Evolutionary conservation across 805 yeast genomes (phyloP).

Genomic region (Wickerhamomyces silvicola): DNA sequence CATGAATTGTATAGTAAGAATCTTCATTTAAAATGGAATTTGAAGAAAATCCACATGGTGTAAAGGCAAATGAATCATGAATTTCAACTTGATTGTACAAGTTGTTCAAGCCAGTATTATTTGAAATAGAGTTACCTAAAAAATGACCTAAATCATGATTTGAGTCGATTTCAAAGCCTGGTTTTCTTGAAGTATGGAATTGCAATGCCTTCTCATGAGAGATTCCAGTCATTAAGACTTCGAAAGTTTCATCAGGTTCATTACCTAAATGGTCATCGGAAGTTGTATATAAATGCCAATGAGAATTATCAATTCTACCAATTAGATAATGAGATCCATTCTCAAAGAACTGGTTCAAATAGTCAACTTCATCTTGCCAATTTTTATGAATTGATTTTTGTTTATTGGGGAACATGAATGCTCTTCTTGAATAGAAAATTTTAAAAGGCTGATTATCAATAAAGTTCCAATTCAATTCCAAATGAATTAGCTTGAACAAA

Average conservation of each 20-base stretch:
- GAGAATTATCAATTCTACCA: slow-evolving; percentile 75
- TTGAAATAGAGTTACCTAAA: slow-evolving; percentile 65
- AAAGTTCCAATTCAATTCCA: slow-evolving; percentile 37
- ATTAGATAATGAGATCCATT: slow-evolving; percentile 65
- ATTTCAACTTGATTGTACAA: slow-evolving; percentile 43
- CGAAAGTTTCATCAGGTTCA: slow-evolving; percentile 66
- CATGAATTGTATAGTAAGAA: slow-evolving; percentile 79
- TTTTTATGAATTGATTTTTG: slow-evolving; percentile 76
- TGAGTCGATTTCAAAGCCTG: slow-evolving; percentile 35
- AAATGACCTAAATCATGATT: slow-evolving; percentile 74
- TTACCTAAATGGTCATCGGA: slow-evolving; percentile 6
- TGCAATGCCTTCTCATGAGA: slow-evolving; percentile 47
- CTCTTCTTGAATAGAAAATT: slow-evolving; percentile 84
- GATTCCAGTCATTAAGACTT: slow-evolving; percentile 85
- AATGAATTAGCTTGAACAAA: slow-evolving; percentile 45
- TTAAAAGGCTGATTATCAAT: slow-evolving; percentile 40
- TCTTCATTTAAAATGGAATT: slow-evolving; percentile 63
- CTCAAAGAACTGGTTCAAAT: slow-evolving; percentile 59
- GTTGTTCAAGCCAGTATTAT: slow-evolving; percentile 52
- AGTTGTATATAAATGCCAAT: slow-evolving; percentile 84
- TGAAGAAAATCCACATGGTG: slow-evolving; percentile 94
- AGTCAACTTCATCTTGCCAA: slow-evolving; percentile 77
- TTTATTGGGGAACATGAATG: slow-evolving; percentile 86
- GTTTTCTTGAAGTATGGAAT: slow-evolving; percentile 49
- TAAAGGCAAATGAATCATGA: slow-evolving; percentile 85